Percentiles rank a stretch among this genome's conserved stretches.
Conservation (phyloP, 345 rosid genomes). For the Brassica incana region DNA sequence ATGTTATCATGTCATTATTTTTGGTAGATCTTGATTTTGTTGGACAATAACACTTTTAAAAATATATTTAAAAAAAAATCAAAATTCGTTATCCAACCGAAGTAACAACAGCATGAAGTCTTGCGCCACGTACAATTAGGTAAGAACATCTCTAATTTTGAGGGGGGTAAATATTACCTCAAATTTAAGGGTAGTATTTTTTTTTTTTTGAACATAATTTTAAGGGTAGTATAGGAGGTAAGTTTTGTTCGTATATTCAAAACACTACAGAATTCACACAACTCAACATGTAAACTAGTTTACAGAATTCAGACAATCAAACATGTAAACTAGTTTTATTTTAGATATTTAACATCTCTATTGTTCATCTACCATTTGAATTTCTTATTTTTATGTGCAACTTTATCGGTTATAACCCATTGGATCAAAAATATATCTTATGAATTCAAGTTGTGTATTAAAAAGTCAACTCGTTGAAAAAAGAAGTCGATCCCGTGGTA, state of each 20-base stretch:
- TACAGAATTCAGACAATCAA: not conserved
- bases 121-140: not conserved
- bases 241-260: too few relatives aligned
- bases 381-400: not conserved
- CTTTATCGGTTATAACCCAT: not conserved
- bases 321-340: not conserved
- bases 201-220: too few relatives aligned
- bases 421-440: not conserved
- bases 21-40: not conserved
- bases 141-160: not conserved
- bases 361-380: not conserved
- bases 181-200: too few relatives aligned
- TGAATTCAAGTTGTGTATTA: not conserved
- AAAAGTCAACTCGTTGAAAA: not conserved
- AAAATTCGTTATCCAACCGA: not conserved
- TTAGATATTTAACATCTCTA: not conserved
- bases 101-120: not conserved
- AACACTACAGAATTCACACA: not conserved
- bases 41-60: not conserved
- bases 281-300: not conserved
- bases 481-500: slow-evolving; percentile 6
- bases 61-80: not conserved
- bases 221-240: too few relatives aligned
- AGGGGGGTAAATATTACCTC: too few relatives aligned
- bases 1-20: too few relatives aligned